A percentile compares a stretch with the other conserved stretches of the same genome.
Conservation (phyloP, 306 rosid genomes). For the Senna tora region DNA sequence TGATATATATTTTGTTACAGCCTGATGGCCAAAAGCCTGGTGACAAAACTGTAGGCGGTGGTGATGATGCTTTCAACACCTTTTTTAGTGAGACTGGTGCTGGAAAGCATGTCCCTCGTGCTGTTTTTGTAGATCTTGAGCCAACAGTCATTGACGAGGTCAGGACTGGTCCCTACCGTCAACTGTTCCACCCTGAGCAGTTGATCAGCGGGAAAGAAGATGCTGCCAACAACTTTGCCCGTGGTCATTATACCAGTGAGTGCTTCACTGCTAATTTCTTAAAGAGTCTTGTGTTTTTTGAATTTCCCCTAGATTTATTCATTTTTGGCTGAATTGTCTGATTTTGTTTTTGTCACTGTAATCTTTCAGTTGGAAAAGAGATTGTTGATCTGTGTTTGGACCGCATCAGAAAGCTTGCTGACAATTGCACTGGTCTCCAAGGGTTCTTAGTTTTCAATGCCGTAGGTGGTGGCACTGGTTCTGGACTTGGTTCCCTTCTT, state of each 20-base stretch:
- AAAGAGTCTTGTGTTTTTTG: neutral
- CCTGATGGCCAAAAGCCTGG: conserved; percentile 96
- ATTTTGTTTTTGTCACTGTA: neutral
- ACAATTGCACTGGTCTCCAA: conserved; percentile 93
- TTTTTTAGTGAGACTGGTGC: conserved; percentile 95
- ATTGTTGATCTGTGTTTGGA: conserved; percentile 92
- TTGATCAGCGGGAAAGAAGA: conserved; percentile 93
- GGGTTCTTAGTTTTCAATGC: conserved; percentile 93
- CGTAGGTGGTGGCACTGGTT: conserved; percentile 96
- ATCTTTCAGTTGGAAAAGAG: conserved; percentile 76
- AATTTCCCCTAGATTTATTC: neutral
- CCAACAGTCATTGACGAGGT: conserved; percentile 95
- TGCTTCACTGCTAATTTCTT: conserved; percentile 25
- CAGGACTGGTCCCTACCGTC: conserved; percentile 87
- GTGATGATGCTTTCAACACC: conserved; percentile 93
- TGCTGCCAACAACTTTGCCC: conserved; percentile 98
- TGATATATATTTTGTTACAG: conserved; percentile 30
- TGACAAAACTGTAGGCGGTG: conserved; percentile 82
- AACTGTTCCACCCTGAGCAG: conserved; percentile 94
- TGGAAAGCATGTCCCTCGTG: conserved; percentile 87
- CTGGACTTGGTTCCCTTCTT: conserved; percentile 89
- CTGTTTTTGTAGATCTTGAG: conserved; percentile 86
- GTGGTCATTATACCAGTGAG: conserved; percentile 90
- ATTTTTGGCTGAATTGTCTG: neutral
- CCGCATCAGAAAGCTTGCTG: conserved; percentile 92